Conservation (phyloP, 75 land plant genomes). For the Cunninghamia lanceolata region DNA sequence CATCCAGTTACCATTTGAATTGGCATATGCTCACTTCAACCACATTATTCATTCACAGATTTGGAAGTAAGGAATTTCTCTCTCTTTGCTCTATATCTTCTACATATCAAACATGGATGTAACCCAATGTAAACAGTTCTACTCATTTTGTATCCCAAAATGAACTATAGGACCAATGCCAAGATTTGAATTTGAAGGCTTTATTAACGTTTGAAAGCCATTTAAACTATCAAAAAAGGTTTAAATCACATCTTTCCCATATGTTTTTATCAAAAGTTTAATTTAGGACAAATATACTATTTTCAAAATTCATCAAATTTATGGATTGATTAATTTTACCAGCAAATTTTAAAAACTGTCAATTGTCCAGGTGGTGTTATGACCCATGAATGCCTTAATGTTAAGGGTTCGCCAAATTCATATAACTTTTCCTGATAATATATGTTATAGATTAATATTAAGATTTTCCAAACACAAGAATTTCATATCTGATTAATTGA, state of each 20-base stretch:
- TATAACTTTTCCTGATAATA: background rate
- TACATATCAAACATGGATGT: background rate
- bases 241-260: background rate
- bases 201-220: background rate
- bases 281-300: background rate
- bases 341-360: background rate
- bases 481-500: background rate
- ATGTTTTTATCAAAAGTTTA: background rate
- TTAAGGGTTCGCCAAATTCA: background rate
- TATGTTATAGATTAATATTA: background rate
- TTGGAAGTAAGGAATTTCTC: conserved; percentile 44
- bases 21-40: conserved; percentile 86
- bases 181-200: background rate
- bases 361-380: background rate
- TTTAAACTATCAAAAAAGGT: background rate
- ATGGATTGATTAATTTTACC: background rate
- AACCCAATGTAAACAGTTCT: background rate
- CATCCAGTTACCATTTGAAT: conserved; percentile 92
- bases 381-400: background rate
- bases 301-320: background rate
- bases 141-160: background rate
- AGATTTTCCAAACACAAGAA: background rate
- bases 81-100: background rate
- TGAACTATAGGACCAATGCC: background rate
- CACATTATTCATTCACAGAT: conserved; percentile 43